A percentile compares a stretch with the other conserved stretches of the same genome.
These are phyloP conservation scores for Penicillium verhagenii DNA, from an alignment of 495 filamentous ascomycete species.

Conservation along the genomic window DNA sequence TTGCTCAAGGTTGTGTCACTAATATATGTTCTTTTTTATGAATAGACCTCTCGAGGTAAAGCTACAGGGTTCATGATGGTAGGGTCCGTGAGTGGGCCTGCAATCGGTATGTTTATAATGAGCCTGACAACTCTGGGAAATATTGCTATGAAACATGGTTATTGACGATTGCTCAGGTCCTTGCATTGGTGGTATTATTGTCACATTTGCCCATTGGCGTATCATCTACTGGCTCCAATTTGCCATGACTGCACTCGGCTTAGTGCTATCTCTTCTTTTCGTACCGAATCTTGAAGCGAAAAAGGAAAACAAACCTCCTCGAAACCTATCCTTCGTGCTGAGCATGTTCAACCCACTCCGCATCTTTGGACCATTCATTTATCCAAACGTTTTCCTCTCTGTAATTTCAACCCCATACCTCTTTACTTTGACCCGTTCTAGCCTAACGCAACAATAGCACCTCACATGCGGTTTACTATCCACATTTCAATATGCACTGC, in stretches of 20 bases:
- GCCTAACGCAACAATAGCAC: conserved; percentile 34
- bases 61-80: conserved; percentile 54
- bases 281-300: conserved; percentile 34
- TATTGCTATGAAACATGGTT: too few relatives aligned
- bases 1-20: too few relatives aligned
- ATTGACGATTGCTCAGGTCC: conserved; percentile 30
- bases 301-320: not conserved
- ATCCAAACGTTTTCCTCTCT: conserved; percentile 43
- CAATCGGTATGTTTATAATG: conserved; percentile 42
- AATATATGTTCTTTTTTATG: too few relatives aligned
- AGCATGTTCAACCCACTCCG: conserved; percentile 40
- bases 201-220: conserved; percentile 55
- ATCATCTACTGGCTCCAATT: conserved; percentile 61
- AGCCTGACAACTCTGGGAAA: too few relatives aligned
- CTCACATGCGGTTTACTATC: conserved; percentile 62
- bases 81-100: conserved; percentile 55
- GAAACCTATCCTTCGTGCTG: conserved; percentile 14
- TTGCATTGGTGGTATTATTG: conserved; percentile 52
- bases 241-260: conserved; percentile 45
- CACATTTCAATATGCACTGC: conserved; percentile 69
- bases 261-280: conserved; percentile 38
- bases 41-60: conserved; percentile 54
- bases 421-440: not conserved
- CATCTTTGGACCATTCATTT: conserved; percentile 34
- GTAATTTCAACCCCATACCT: conserved; percentile 21